Percentiles rank a stretch among this genome's conserved stretches.
These are phyloP conservation scores for Yamadazyma nakazawae DNA, from an alignment of 805 yeast species.

Conservation along the genomic window DNA sequence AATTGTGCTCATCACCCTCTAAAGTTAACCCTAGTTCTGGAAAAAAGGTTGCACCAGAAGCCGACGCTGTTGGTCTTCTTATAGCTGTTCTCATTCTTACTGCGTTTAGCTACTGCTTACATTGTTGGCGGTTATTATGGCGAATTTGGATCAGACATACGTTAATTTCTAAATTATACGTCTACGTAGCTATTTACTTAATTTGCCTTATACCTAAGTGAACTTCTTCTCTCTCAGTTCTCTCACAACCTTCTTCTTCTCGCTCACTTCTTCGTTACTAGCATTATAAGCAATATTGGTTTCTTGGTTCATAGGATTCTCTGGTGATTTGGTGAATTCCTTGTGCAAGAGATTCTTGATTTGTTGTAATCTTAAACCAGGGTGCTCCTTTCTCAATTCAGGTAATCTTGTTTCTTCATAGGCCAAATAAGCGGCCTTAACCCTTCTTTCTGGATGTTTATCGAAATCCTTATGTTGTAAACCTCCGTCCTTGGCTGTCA, in stretches of 20 bases:
- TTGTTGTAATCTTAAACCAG: conserved; percentile 78
- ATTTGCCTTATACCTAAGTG: conserved; percentile 7
- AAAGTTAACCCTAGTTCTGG: background rate
- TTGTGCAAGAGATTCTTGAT: conserved; percentile 68
- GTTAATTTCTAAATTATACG: background rate
- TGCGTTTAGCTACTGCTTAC: too few species aligned
- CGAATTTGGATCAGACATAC: background rate
- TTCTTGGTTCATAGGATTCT: conserved; percentile 81
- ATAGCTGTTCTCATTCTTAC: too few species aligned
- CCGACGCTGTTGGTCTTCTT: too few species aligned
- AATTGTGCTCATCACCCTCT: background rate
- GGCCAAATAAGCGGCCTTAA: conserved; percentile 74
- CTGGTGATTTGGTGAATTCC: conserved; percentile 78
- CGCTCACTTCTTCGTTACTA: conserved; percentile 45
- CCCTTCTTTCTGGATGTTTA: conserved; percentile 86
- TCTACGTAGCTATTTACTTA: background rate
- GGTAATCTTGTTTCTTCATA: conserved; percentile 71
- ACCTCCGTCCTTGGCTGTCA: conserved; percentile 56
- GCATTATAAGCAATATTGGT: conserved; percentile 66
- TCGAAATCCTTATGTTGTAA: conserved; percentile 64
- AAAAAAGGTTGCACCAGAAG: too few species aligned
- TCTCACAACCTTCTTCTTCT: conserved; percentile 47
- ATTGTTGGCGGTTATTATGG: too few species aligned
- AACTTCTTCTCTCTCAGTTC: conserved; percentile 45
- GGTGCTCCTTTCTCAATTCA: conserved; percentile 68